These are phyloP conservation scores for Helotiales sp. DNA, from an alignment of 2,329 filamentous ascomycete genomes.

Conservation along the genomic window DNA sequence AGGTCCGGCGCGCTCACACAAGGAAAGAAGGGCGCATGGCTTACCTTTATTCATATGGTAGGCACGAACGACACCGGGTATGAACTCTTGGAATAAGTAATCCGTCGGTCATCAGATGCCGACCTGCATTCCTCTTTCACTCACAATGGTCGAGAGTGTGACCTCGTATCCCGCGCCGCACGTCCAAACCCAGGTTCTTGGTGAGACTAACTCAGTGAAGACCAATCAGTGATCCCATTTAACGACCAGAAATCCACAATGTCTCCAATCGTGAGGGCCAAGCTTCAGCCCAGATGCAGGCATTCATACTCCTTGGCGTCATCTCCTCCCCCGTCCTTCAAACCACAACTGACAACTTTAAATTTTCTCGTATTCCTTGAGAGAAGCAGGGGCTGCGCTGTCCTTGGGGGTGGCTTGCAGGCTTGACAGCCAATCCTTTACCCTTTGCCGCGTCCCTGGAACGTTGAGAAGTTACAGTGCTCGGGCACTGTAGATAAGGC, in stretches of 20 bases:
- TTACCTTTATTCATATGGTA: neutral
- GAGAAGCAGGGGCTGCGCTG: neutral
- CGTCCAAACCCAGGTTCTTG: neutral
- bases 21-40: neutral
- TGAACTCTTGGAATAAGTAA: neutral
- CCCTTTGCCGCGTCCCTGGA: neutral
- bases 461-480: neutral
- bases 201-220: neutral
- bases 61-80: neutral
- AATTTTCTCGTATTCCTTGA: neutral
- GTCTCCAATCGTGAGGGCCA: neutral
- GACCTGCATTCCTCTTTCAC: slow-evolving; percentile 6
- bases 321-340: neutral
- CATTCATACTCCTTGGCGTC: neutral
- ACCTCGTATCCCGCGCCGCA: slow-evolving; percentile 12
- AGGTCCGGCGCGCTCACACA: neutral
- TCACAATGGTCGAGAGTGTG: neutral
- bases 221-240: neutral
- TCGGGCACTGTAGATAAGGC: neutral
- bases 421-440: neutral
- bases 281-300: neutral
- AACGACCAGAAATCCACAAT: neutral
- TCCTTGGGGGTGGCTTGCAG: neutral
- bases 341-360: neutral
- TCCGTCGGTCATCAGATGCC: neutral